Evolutionary conservation across 2,329 filamentous ascomycete genomes (phyloP).

Genomic region (Fusarium dlaminii): DNA sequence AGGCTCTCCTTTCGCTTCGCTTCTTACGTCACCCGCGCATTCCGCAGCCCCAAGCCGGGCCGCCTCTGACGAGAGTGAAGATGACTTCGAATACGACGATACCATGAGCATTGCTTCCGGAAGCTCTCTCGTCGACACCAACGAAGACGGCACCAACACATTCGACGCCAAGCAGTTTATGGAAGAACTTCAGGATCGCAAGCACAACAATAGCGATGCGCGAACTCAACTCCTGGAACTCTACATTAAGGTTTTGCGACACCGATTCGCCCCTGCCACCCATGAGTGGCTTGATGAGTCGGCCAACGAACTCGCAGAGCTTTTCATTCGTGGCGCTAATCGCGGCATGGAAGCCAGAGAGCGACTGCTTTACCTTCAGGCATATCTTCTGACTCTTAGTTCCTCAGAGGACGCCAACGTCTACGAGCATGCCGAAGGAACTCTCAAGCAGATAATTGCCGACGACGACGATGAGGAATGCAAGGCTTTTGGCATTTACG

Average conservation of each 20-base stretch:
- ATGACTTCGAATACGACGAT: conserved; percentile 59
- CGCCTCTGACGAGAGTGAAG: conserved; percentile 68
- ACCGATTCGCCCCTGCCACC: conserved; percentile 46
- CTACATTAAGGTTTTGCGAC: conserved; percentile 64
- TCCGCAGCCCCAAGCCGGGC: conserved; percentile 70
- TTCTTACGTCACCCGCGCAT: conserved; percentile 64
- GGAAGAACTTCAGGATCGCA: conserved; percentile 76
- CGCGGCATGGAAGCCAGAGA: conserved; percentile 75
- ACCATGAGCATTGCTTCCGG: conserved; percentile 55
- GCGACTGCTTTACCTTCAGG: conserved; percentile 74
- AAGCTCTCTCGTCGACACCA: conserved; percentile 59
- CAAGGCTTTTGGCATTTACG: conserved; percentile 76
- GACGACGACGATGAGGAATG: conserved; percentile 72
- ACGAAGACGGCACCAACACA: conserved; percentile 72
- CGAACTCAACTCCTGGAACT: conserved; percentile 62
- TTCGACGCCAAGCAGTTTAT: conserved; percentile 73
- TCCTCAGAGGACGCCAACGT: conserved; percentile 67
- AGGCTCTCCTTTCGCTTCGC: conserved; percentile 67
- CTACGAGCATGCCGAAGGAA: conserved; percentile 43
- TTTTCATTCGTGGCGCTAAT: conserved; percentile 76
- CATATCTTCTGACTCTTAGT: conserved; percentile 75
- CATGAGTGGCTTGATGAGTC: conserved; percentile 63
- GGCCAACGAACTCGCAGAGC: conserved; percentile 66
- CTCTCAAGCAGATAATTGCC: conserved; percentile 49
- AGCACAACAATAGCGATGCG: conserved; percentile 77